Percentiles rank a stretch among this genome's conserved stretches.
phyloP scores from a whole-genome alignment of 768 basidiomycete species.

The Rhodotorula babjevae region DNA sequence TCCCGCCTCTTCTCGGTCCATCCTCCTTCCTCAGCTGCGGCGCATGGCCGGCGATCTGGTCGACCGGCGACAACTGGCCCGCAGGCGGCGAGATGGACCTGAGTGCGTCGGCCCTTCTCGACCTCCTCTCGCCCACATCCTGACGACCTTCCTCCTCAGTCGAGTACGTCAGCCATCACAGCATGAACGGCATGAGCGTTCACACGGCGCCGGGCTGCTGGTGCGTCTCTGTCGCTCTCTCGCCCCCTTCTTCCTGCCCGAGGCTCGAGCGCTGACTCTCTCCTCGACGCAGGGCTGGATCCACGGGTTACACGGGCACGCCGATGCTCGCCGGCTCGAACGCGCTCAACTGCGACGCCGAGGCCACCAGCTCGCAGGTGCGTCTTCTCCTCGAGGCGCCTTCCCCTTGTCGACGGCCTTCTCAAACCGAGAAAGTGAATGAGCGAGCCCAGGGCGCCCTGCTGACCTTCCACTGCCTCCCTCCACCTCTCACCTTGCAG shows the following conservation, averaged over 20 bases:
- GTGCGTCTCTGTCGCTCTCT: neutral
- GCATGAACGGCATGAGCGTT: conserved; percentile 18
- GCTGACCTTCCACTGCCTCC: too few relatives aligned
- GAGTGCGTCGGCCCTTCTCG: too few relatives aligned
- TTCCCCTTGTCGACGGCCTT: neutral
- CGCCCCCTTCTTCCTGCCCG: neutral
- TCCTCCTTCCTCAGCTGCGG: neutral
- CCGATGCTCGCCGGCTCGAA: conserved; percentile 19
- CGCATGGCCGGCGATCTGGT: conserved; percentile 10
- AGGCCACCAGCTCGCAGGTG: neutral
- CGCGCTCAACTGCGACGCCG: conserved; percentile 27
- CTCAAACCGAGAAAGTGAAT: too few relatives aligned
- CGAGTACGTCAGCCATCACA: conserved; percentile 25
- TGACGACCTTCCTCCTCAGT: neutral
- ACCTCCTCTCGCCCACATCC: too few relatives aligned
- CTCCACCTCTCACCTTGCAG: neutral
- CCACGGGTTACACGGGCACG: conserved; percentile 10
- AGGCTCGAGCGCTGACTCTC: neutral
- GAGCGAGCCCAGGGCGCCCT: too few relatives aligned
- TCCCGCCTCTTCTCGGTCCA: neutral
- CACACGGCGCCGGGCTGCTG: conserved; percentile 23
- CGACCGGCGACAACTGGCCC: conserved; percentile 29
- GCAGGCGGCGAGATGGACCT: conserved; percentile 19
- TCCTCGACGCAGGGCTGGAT: conserved; percentile 17
- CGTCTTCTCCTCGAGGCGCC: too few relatives aligned